phyloP scores from a whole-genome alignment of 768 basidiomycete genomes.

The Sistotremastrum suecicum region DNA sequence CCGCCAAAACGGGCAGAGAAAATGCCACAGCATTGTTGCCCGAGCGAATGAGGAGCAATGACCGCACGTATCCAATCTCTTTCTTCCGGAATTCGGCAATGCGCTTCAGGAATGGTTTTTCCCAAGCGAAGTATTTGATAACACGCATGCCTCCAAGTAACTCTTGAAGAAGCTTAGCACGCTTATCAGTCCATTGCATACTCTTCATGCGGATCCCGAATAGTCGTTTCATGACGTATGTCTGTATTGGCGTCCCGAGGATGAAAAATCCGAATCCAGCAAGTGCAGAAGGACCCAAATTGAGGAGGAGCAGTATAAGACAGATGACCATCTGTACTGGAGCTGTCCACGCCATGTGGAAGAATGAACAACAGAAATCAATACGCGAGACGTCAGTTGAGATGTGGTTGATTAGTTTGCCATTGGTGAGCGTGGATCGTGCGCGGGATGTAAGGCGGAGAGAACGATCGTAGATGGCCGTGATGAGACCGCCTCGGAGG shows the following conservation, averaged over 20 bases:
- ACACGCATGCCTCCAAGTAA: constrained; percentile 80
- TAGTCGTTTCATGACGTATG: constrained; percentile 54
- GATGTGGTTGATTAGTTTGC: constrained; percentile 87
- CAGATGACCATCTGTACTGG: constrained; percentile 71
- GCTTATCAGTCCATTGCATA: constrained; percentile 84
- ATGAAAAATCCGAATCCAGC: constrained; percentile 51
- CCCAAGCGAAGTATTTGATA: constrained; percentile 90
- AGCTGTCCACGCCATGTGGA: constrained; percentile 69
- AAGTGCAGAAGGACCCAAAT: constrained; percentile 49
- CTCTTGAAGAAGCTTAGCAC: constrained; percentile 82
- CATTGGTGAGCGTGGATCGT: constrained; percentile 69
- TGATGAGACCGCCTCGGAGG: constrained; percentile 72
- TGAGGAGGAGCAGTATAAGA: constrained; percentile 55
- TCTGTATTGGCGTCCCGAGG: constrained; percentile 60
- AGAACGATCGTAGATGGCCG: constrained; percentile 70
- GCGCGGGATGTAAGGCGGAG: constrained; percentile 66
- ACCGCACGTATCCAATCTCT: constrained; percentile 62
- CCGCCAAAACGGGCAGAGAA: constrained; percentile 64
- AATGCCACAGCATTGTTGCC: constrained; percentile 55
- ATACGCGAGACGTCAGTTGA: constrained; percentile 85
- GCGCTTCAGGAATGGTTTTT: constrained; percentile 62
- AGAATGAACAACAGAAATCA: constrained; percentile 73
- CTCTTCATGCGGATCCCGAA: constrained; percentile 55
- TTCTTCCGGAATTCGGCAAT: constrained; percentile 53
- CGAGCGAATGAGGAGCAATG: constrained; percentile 49